Conservation (phyloP, 805 yeast species). For the Aciculoconidium aculeatum region DNA sequence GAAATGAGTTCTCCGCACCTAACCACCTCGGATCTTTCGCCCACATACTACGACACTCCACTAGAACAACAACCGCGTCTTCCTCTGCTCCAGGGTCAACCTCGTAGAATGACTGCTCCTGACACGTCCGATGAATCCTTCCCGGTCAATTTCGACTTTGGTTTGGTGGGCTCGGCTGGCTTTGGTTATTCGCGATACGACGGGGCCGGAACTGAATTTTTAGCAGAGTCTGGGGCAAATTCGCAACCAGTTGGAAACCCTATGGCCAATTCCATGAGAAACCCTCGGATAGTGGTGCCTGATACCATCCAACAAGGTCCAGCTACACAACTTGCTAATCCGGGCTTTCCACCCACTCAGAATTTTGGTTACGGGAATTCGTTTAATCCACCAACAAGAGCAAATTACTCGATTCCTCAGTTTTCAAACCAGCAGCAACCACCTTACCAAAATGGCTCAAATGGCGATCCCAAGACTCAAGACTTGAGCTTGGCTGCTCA, state of each 20-base stretch:
- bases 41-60: too few species aligned
- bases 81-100: background rate
- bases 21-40: too few species aligned
- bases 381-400: too few species aligned
- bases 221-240: conserved; percentile 3
- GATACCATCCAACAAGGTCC: too few species aligned
- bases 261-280: background rate
- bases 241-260: background rate
- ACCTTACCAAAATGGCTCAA: background rate
- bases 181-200: conserved; percentile 1
- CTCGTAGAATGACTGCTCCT: background rate
- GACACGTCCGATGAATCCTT: conserved; percentile 3
- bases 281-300: too few species aligned
- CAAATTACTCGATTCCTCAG: background rate
- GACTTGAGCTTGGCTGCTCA: background rate
- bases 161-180: conserved; percentile 6
- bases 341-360: too few species aligned
- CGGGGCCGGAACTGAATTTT: conserved; percentile 2
- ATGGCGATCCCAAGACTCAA: background rate
- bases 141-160: conserved; percentile 22
- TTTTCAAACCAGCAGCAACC: background rate
- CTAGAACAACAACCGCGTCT: conserved; percentile 1
- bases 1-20: too few species aligned
- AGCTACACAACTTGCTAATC: too few species aligned
- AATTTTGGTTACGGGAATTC: too few species aligned